phyloP scores from a whole-genome alignment of 345 rosid species.

The Rhodomyrtus tomentosa region DNA sequence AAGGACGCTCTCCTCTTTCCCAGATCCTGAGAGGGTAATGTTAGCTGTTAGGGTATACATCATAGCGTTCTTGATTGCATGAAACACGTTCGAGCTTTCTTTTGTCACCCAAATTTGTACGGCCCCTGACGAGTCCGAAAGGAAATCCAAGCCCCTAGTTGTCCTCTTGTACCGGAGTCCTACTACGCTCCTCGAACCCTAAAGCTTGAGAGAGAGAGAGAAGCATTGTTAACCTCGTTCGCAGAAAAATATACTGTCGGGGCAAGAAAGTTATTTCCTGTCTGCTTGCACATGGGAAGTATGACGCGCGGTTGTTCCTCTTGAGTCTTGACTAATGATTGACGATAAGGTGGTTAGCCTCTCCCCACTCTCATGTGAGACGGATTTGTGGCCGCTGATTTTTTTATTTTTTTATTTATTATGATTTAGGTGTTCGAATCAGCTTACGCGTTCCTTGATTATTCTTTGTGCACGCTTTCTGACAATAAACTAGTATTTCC shows the following conservation, averaged over 20 bases:
- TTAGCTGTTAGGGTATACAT: neutral
- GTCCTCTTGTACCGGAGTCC: neutral
- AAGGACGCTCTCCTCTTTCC: neutral
- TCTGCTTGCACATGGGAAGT: neutral
- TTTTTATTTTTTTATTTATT: no score
- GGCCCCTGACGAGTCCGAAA: neutral
- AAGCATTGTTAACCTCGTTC: neutral
- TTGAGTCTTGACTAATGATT: neutral
- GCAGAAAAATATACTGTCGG: neutral
- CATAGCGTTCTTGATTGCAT: neutral
- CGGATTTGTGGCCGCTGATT: neutral
- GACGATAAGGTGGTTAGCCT: neutral
- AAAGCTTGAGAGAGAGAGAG: neutral
- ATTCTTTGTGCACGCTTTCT: no score
- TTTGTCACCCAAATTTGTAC: neutral
- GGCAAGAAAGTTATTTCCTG: neutral
- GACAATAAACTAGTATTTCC: neutral
- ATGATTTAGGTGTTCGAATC: no score
- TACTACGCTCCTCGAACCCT: neutral
- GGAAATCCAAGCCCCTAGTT: neutral
- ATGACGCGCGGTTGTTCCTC: neutral
- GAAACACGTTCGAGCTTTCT: neutral
- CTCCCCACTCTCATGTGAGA: neutral
- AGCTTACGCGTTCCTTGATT: no score
- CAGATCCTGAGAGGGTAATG: neutral